phyloP scores from a whole-genome alignment of 139 green algal species.

The Choricystis sp. region DNA sequence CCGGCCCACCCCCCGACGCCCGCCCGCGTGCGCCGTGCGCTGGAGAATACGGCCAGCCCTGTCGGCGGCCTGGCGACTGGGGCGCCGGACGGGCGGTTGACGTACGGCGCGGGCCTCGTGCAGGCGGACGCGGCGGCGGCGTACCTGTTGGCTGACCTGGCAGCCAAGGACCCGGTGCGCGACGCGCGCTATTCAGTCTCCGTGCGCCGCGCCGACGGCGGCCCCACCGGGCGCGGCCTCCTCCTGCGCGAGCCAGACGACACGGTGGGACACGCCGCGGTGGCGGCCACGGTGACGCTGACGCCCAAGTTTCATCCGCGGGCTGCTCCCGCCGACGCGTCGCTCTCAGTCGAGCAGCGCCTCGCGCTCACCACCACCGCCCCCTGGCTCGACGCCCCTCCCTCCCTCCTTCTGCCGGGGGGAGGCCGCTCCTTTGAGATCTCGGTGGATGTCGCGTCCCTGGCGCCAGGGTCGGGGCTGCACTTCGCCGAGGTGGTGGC shows the following conservation, averaged over 20 bases:
- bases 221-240: constrained; percentile 31
- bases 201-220: constrained; percentile 21
- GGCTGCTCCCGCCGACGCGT: constrained; percentile 17
- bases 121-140: constrained; percentile 63
- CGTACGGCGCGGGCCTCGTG: constrained; percentile 66
- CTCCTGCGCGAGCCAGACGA: constrained; percentile 63
- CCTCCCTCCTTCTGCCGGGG: constrained; percentile 55
- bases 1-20: constrained; percentile 12
- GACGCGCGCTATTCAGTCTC: constrained; percentile 36
- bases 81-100: constrained; percentile 37
- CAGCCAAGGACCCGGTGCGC: not conserved
- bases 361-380: constrained; percentile 25
- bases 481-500: constrained; percentile 63
- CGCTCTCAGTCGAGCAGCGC: constrained; percentile 29
- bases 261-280: not conserved
- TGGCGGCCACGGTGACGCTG: constrained; percentile 27
- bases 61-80: constrained; percentile 22
- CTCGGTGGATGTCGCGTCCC: constrained; percentile 37
- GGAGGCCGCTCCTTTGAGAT: constrained; percentile 45
- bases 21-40: constrained; percentile 24
- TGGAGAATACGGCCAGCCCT: constrained; percentile 48
- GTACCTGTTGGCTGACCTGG: constrained; percentile 37
- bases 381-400: constrained; percentile 50
- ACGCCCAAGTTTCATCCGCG: constrained; percentile 50
- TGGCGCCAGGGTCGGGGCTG: constrained; percentile 52